Percentiles rank a stretch among this genome's conserved stretches.
These are phyloP conservation scores for Penicillium italicum DNA, from an alignment of 2,329 filamentous ascomycete genomes.

Conservation along the genomic window DNA sequence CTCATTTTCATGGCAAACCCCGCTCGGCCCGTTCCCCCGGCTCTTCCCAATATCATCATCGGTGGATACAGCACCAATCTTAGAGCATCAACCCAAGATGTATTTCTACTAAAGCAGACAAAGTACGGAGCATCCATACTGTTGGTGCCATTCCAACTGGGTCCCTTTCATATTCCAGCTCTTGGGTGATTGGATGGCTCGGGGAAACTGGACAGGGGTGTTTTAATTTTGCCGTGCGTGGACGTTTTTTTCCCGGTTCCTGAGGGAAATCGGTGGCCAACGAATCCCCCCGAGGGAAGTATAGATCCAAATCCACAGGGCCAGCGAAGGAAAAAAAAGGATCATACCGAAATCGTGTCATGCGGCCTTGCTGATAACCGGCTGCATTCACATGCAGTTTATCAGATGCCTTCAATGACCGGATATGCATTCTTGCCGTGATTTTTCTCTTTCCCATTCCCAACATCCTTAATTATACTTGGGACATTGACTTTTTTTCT, in stretches of 20 bases:
- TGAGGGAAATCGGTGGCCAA: conserved; percentile 9
- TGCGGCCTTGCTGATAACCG: conserved; percentile 1
- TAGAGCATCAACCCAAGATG: conserved; percentile 1
- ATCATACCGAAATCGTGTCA: not conserved
- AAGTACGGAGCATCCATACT: not conserved
- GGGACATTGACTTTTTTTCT: not conserved
- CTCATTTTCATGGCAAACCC: conserved; percentile 22
- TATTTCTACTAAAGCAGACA: not conserved
- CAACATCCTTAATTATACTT: conserved; percentile 5
- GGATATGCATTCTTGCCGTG: conserved; percentile 17
- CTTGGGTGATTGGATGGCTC: not conserved
- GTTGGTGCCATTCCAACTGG: conserved; percentile 1
- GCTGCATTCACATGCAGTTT: conserved; percentile 17
- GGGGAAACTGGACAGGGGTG: not conserved
- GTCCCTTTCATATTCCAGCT: not conserved
- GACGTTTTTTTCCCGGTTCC: not conserved
- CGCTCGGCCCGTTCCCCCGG: conserved; percentile 30
- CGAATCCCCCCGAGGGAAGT: conserved; percentile 1
- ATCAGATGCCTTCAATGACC: conserved; percentile 17
- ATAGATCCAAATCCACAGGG: not conserved
- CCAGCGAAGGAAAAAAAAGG: not conserved
- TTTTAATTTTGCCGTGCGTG: not conserved
- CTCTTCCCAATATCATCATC: conserved; percentile 22
- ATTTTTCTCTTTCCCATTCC: not conserved
- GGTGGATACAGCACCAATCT: conserved; percentile 15